Evolutionary conservation across 768 basidiomycete species (phyloP), one percentile per base, ranked within the genome.

Genomic region (Rhizopogon roseolus): DNA sequence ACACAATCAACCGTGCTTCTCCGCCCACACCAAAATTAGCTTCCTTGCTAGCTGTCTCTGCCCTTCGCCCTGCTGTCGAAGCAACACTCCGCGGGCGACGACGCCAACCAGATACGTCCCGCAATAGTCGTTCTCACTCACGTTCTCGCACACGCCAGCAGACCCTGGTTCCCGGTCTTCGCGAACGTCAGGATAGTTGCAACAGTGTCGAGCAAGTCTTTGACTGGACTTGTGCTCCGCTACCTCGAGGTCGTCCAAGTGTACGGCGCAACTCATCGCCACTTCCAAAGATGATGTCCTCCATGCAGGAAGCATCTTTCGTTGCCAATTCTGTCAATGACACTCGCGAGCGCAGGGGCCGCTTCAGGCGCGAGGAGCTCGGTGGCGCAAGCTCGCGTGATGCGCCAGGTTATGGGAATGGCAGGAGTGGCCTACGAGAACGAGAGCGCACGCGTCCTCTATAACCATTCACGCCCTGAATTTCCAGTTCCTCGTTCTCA

Each of bases 351-450:
- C 64, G 68, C 45, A 73, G 86, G 55, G 87, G 86, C 13, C 76
- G 86, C 5, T 70, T 78, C 53, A 73, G 79, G 52, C 73, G 71
- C 7, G 76, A 81, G 6, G 83, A 85, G 61, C 67, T 86, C 49
- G 76, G 79, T 41, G 78, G 71, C 2, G 57, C 70, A 17, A 60
- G 60, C 44, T 70, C 71, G 34, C 68, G 68, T n/a, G 70, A 74
- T 37, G 84, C 81, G 2, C 85, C 85, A 37, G 86, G 86, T 8
- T 82, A 70, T 54, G 86, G 85, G 5, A 71, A 71, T 40, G 86
- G 86, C 50, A 79, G 86, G 49, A 88, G 85, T 58, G 87, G 86
- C 6, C 66, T 88, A 48, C 57, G 79, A 61, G 71, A 73, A 39
- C 72, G 76, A 42, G 72, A 72, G 52, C 70, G 73, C 5, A 57